Evolutionary conservation across 768 basidiomycete species (phyloP), one percentile per base, ranked within the genome.

Genomic region (Pisolithus albus): DNA sequence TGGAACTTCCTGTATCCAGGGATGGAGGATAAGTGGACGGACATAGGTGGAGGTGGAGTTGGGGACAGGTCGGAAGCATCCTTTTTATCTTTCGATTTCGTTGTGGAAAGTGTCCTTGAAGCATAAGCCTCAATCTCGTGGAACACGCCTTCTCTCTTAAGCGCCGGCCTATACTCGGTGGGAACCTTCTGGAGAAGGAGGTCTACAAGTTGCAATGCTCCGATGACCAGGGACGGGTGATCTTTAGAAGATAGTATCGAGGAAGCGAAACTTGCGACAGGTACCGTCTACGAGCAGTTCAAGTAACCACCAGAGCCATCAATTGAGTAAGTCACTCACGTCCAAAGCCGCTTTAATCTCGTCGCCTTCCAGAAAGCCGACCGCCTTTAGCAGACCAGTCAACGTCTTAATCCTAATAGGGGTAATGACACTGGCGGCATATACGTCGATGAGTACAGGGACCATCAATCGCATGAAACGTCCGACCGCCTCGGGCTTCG

Each of bases 401-500:
- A 98, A 73, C 0, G 92, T 91, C 72, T 95, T 94, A 40, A 88
- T 81, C 53, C 96, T 79, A 10, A 98, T 84, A 2, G 89, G 83
- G 0, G 85, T 81, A 46, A 86, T 83, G 24, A 98, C 94, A 65
- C 92, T 96, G 28, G 96, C 95, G n/a, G 94, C 88, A 68, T 97
- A 98, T n/a, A 99, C 94, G 60, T 98, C 96, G 52, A 98, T 85
- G 50, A 99, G 78, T 50, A 96, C 92, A 1, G 96, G 96, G 0
- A 97, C 84, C 60, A 92, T 82, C 32, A 95, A 74, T 44, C 82
- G 81, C 80, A 94, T 89, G 68, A 93, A 98, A 15, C 83, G 80
- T 18, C 80, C 82, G 46, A 94, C 86, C 24, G 91, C 81, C n/a
- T 72, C 75, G 21, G 86, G 79, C 54, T 86, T 83, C 4, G 80